phyloP scores from a whole-genome alignment of 148 eudicot species.

The Bassia scoparia region DNA sequence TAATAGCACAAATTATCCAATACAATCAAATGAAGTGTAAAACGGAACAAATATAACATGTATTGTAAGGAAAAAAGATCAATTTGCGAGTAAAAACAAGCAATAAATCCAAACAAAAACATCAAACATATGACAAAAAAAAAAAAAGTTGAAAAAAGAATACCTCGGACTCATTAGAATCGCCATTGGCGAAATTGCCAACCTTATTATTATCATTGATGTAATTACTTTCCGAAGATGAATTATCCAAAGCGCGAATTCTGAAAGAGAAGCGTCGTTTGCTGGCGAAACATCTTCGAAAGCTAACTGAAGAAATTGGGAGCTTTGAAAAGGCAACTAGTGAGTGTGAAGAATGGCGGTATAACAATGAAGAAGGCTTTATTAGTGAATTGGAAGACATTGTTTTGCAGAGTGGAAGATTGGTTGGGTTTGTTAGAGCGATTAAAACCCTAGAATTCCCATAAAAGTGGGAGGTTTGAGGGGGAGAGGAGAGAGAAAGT shows the following conservation, averaged over 20 bases:
- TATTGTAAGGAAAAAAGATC: too few relatives aligned
- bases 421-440: neutral
- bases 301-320: slow-evolving; percentile 19
- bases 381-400: slow-evolving; percentile 31
- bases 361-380: slow-evolving; percentile 1
- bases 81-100: neutral
- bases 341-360: slow-evolving; percentile 16
- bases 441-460: slow-evolving; percentile 36
- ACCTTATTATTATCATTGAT: slow-evolving; percentile 10
- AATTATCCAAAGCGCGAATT: slow-evolving; percentile 34
- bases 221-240: slow-evolving; percentile 18
- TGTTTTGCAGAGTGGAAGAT: too few relatives aligned
- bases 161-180: slow-evolving; percentile 25
- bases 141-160: neutral
- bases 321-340: slow-evolving; percentile 11
- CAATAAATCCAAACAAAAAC: neutral
- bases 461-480: slow-evolving; percentile 15
- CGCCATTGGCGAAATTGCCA: neutral
- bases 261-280: slow-evolving; percentile 17
- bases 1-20: neutral
- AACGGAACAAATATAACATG: too few relatives aligned
- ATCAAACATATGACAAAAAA: too few relatives aligned
- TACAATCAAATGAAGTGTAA: neutral
- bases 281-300: slow-evolving; percentile 13
- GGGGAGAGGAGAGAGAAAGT: neutral